Base-by-base conservation (phyloP, 2,329 filamentous ascomycete genomes). In the Verticillium albo-atrum region DNA sequence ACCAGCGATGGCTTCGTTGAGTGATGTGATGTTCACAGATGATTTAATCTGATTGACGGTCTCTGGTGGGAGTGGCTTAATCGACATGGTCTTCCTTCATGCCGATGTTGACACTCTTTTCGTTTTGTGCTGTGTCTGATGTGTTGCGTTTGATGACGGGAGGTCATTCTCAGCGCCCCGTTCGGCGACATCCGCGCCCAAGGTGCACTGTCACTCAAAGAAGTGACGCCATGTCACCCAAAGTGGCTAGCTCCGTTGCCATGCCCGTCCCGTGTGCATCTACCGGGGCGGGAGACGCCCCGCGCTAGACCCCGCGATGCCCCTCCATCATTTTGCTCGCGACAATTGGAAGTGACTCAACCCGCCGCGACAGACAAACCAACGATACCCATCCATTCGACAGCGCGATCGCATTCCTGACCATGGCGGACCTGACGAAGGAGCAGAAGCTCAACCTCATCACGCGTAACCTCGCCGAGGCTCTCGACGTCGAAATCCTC, bases 401-500 rank as follows among this genome's bases (percentile, higher is more conserved):
- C 26, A 53, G 51, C 42, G 42, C 42, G 42, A 47, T 25, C 25
- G 26, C n/a, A 12, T 17, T 10, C 25, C 14, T 51, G 20, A 53
- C 7, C 35, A 70, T 68, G 66, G 61, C 66, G 57, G 61, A 65
- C 50, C 65, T 61, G 30, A 72, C 78, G 71, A 79, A 74, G 62
- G 69, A 76, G 64, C 76, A 83, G 62, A 88, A 88, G 72, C 80
- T 94, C 67, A 82, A 82, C 58, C 82, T 96, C 69, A 96, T 96
- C 77, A 85, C 82, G 63, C 86, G 88, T 72, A 95, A 95, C 74
- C 81, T 96, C 61, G 86, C 88, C 62, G 92, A 97, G 79, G 80
- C 91, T 55, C 83, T 97, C 62, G 93, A 95, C 71, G 87, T 87
- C 26, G 91, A 96, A 70, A 91, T 96, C 63, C 89, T 95, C 70